A percentile compares a stretch with the other conserved stretches of the same genome.
Conservation (phyloP, 2,329 filamentous ascomycete genomes). For the Tolypocladium endophyticum region DNA sequence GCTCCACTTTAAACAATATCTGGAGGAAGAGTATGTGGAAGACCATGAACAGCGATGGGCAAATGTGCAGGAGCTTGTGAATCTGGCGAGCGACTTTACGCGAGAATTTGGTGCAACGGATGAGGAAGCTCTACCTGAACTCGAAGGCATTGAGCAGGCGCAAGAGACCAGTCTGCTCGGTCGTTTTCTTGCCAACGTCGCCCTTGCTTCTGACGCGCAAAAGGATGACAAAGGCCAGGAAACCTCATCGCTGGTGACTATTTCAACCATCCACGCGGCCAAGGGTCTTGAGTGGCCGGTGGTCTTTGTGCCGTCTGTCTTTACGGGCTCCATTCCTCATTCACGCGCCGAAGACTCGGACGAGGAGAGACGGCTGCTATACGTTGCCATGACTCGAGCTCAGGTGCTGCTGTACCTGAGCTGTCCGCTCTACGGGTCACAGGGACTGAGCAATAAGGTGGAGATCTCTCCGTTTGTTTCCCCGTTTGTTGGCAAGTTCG, state of each 20-base stretch:
- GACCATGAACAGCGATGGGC: constrained; percentile 73
- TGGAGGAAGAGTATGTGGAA: constrained; percentile 60
- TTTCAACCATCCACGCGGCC: constrained; percentile 92
- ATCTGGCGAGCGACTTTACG: constrained; percentile 64
- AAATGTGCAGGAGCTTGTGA: constrained; percentile 82
- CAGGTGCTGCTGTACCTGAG: constrained; percentile 80
- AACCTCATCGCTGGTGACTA: constrained; percentile 59
- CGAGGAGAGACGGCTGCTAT: constrained; percentile 80
- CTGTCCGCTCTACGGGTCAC: constrained; percentile 59
- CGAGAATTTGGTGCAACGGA: constrained; percentile 29
- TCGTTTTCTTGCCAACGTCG: constrained; percentile 80
- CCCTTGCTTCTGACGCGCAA: constrained; percentile 71
- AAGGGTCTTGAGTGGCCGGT: constrained; percentile 96
- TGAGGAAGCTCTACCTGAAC: constrained; percentile 49
- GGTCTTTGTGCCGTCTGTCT: constrained; percentile 84
- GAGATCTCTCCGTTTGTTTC: constrained; percentile 65
- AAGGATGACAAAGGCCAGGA: constrained; percentile 48
- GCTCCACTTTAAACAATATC: constrained; percentile 62
- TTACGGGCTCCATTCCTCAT: constrained; percentile 85
- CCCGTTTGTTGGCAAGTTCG: constrained; percentile 30
- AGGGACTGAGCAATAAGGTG: constrained; percentile 44
- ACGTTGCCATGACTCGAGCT: constrained; percentile 94
- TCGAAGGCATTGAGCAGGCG: constrained; percentile 62
- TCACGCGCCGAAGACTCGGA: constrained; percentile 73
- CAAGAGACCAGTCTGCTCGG: constrained; percentile 56